Conservation (phyloP, 2,329 filamentous ascomycete species). For the Phialemonium atrogriseum region DNA sequence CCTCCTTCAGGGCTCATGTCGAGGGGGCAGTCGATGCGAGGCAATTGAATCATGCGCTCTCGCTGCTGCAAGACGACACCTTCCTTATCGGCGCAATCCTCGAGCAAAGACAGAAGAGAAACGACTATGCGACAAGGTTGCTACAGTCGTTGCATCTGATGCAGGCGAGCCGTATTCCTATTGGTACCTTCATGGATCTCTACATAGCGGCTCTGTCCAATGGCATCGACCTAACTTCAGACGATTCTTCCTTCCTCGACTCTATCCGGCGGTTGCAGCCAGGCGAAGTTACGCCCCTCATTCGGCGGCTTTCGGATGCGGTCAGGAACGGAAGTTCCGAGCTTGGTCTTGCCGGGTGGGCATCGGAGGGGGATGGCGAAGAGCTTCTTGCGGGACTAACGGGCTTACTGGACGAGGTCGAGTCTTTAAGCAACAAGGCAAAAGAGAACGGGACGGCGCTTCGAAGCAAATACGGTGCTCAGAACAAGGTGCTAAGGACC, state of each 20-base stretch:
- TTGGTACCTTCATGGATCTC: conserved; percentile 39
- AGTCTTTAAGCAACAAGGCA: conserved; percentile 35
- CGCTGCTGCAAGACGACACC: conserved; percentile 52
- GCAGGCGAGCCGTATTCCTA: conserved; percentile 25
- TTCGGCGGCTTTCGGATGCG: conserved; percentile 31
- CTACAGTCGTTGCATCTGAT: conserved; percentile 41
- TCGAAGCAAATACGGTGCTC: conserved; percentile 67
- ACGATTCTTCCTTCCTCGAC: conserved; percentile 45
- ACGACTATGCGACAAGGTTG: conserved; percentile 28
- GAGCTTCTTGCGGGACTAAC: conserved; percentile 25
- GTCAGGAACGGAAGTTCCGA: conserved; percentile 26
- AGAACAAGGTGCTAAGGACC: conserved; percentile 61
- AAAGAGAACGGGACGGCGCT: conserved; percentile 41
- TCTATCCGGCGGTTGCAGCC: conserved; percentile 53
- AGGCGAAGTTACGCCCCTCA: conserved; percentile 32
- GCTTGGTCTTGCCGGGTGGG: conserved; percentile 26
- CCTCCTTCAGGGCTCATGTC: conserved; percentile 56
- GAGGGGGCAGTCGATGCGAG: conserved; percentile 37
- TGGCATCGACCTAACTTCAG: conserved; percentile 40
- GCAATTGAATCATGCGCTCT: conserved; percentile 33
- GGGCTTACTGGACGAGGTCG: conserved; percentile 36
- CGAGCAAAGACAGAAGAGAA: conserved; percentile 10
- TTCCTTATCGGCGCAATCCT: conserved; percentile 38
- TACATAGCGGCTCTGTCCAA: conserved; percentile 55
- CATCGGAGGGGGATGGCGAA: conserved; percentile 22